Base-by-base conservation (phyloP, 2,329 filamentous ascomycete genomes). In the Xylaria sp. region DNA sequence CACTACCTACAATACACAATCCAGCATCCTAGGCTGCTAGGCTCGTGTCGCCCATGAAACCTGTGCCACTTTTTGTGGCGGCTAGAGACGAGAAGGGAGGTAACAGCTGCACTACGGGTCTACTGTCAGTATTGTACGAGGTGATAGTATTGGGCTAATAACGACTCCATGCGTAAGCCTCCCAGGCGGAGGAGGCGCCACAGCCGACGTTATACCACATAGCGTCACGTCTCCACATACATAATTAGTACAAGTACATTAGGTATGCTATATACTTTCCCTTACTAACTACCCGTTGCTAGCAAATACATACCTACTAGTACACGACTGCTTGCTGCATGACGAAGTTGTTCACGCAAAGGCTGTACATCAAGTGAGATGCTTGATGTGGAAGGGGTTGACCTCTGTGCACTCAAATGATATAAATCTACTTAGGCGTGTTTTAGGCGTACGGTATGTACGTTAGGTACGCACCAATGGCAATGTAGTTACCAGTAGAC, bases 41-140 rank as follows among this genome's bases (percentile, higher is more conserved):
- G 50, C 50, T 65, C 19, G 59, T 61, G 47, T 68, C 42, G 61
- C 34, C 61, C 58, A 65, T 66, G 65, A 64, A 65, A 66, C 67
- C 51, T 60, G 54, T 67, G 64, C 67, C 67, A 39, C 59, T 61
- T 57, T 59, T 57, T 36, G 24, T 57, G 53, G 62, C 62, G 66
- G 62, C 62, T 68, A 68, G 65, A 67, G 54, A 58, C 62, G 57
- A 65, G 53, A 48, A 42, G 55, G 61, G 39, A 67, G 47, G 60
- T 67, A 59, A 36, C 24, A 36, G 24, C 24, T 27, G 24, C 24
- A 27, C 24, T 27, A 27, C 24, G 24, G 24, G 24, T 27, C 24
- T 27, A 27, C 24, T 27, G 24, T 27, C 24, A 27, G 24, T 27
- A 27, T 27, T 27, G 50, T 61, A 51, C 58, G 48, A 53, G 42